Base-by-base conservation (phyloP, 257 asterid genomes). In the Prunella vulgaris region DNA sequence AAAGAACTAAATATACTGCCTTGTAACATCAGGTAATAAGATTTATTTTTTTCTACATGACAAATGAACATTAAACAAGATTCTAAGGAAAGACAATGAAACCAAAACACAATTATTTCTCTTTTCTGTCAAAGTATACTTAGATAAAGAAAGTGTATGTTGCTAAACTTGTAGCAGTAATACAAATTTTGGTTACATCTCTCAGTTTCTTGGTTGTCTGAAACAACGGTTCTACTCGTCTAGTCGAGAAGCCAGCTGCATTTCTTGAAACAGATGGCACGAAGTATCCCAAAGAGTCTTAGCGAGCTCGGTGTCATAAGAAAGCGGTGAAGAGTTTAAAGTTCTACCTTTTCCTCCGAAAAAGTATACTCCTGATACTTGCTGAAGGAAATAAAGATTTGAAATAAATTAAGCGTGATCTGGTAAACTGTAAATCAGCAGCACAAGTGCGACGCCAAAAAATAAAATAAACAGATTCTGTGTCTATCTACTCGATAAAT, bases 321-420 rank as follows among this genome's bases (percentile, higher is more conserved):
- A 92, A 69, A 90, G 82, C 0, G 68, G 40, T 6, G 95, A 92
- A 59, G 98, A 92, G 44, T 74, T 80, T 60, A 86, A 59, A 38
- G 77, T 83, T 78, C 80, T 74, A 27, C 88, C 88, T 14, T 88
- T 82, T 74, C 96, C 98, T 72, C 98, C 96, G 10, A 90, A 90
- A 60, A 86, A 90, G 79, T 85, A 88, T n/a, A 81, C 96, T 37
- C 94, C 97, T 6, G 95, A 87, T 64, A 79, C 82, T 76, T 86
- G 95, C 96, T 92, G 87, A 24, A 68, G 76, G 14, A 14, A 33
- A 56, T 13, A 56, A 59, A 15, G n/a, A 35, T 61, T 62, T 8
- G 4, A 44, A 52, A 53, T 38, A 28, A 12, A 52, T 30, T 22
- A 58, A 61, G 49, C 65, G 65, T 22, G 30, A 64, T 30, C 18